Base-by-base conservation (phyloP, 148 eudicot species). In the Polygonum aviculare region DNA sequence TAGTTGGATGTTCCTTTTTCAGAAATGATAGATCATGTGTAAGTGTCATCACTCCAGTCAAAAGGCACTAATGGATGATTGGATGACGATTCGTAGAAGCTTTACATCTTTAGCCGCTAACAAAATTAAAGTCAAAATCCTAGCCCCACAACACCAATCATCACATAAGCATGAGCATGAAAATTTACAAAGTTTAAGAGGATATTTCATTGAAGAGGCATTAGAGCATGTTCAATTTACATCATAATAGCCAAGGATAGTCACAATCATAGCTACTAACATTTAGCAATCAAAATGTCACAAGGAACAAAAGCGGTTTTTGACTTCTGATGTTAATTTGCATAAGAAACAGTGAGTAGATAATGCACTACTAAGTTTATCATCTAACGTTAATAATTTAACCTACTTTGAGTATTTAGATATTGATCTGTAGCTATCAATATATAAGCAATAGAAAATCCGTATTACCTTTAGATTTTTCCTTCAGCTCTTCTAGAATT, bases 401-500 rank as follows among this genome's bases (percentile, higher is more conserved):
- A 36, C 38, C 44, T 2, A 16, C 36, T 67, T 9, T 67, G 72
- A 67, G 38, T 12, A 7, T 67, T 67, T 67, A 0, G 26, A 35
- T 38, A 36, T 36, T 67, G 40, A 36, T 14, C 72, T 21, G 11
- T 67, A 67, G 44, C 21, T 35, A 38, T 67, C 45, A 67, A 67
- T 36, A 35, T 36, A 67, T 16, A 67, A 54, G 5, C 10, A 35
- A 36, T 36, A 67, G 21, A 67, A 65, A 67, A 67, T n/a, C 44
- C 44, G 59, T 48, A 6, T 36, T 60, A 95, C 98, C 97, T 90
- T 87, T 95, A 39, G 94, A 80, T 65, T 81, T 87, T 63, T 95
- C 94, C 59, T 83, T 89, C 45, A 92, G 82, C 81, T 90, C 91
- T 78, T 95, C 98, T 74, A 95, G 70, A 36, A 90, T 76, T 70